Conservation (phyloP, 768 basidiomycete species). For the Trametes elegans region DNA sequence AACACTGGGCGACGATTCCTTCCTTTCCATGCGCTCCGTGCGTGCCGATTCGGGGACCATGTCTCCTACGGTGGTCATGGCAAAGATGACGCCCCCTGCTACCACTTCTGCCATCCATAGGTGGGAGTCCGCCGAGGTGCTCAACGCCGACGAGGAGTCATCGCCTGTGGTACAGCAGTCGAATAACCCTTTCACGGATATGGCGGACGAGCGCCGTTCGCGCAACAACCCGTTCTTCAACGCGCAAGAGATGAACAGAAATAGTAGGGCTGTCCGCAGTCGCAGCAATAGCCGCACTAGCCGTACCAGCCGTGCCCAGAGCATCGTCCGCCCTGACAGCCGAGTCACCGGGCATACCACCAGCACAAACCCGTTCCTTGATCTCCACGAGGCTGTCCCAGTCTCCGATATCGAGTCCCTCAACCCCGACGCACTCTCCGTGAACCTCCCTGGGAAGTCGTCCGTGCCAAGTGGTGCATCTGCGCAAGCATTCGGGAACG, state of each 20-base stretch:
- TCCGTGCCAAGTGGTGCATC: conserved; percentile 41
- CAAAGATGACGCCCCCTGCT: conserved; percentile 62
- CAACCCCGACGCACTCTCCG: conserved; percentile 34
- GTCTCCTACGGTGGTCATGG: conserved; percentile 49
- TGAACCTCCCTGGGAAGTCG: conserved; percentile 20
- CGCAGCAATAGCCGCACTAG: conserved; percentile 28
- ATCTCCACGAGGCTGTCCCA: conserved; percentile 26
- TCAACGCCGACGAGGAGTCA: conserved; percentile 41
- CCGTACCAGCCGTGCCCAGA: conserved; percentile 14
- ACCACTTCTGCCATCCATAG: conserved; percentile 48
- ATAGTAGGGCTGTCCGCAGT: conserved; percentile 21
- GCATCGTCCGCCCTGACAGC: conserved; percentile 16
- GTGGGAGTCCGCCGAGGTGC: conserved; percentile 71
- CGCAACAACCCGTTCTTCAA: conserved; percentile 46
- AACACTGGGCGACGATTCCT: conserved; percentile 44
- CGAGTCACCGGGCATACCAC: conserved; percentile 8
- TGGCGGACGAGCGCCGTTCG: conserved; percentile 29
- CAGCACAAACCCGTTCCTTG: conserved; percentile 43
- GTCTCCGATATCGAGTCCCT: conserved; percentile 19
- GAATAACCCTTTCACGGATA: conserved; percentile 35
- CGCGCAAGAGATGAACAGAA: conserved; percentile 32
- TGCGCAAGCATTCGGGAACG: conserved; percentile 32
- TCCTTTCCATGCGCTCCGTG: conserved; percentile 47
- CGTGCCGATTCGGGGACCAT: conserved; percentile 41
- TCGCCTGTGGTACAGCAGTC: conserved; percentile 19